Conservation (phyloP, 1,284 basidiomycete genomes). For the Puccinia polysora region DNA sequence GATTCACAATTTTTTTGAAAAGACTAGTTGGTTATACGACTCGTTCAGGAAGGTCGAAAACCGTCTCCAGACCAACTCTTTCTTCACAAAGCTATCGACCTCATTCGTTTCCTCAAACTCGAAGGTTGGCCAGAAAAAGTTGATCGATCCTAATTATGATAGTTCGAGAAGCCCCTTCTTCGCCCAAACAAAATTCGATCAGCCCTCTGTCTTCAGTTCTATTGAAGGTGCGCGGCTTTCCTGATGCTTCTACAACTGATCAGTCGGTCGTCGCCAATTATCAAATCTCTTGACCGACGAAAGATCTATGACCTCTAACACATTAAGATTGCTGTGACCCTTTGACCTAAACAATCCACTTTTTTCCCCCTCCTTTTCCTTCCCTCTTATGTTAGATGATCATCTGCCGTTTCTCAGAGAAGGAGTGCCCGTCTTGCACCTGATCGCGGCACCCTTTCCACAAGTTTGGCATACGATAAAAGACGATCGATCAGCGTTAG, state of each 20-base stretch:
- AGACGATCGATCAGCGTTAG: slow-evolving; percentile 80
- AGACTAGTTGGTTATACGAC: slow-evolving; percentile 83
- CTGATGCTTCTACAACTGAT: neutral
- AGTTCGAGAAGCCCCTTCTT: neutral
- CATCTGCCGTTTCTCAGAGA: slow-evolving; percentile 80
- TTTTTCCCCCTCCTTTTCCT: slow-evolving; percentile 5
- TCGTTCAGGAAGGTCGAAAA: slow-evolving; percentile 65
- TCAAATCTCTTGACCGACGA: too few species aligned
- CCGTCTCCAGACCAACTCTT: slow-evolving; percentile 51
- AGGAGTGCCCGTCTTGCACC: slow-evolving; percentile 83
- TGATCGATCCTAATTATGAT: neutral
- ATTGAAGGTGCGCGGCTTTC: slow-evolving; percentile 15
- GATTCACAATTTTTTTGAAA: slow-evolving; percentile 71
- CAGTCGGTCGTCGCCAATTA: neutral
- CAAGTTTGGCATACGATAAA: slow-evolving; percentile 78
- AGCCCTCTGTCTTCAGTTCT: neutral
- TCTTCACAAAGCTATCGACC: slow-evolving; percentile 10
- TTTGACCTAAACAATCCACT: too few species aligned
- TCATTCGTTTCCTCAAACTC: neutral
- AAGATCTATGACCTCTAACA: neutral
- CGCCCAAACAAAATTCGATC: neutral
- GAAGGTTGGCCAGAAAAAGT: neutral
- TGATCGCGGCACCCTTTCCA: slow-evolving; percentile 88
- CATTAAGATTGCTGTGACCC: too few species aligned
- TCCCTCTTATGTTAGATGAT: slow-evolving; percentile 70